A percentile compares a stretch with the other conserved stretches of the same genome.
Conservation (phyloP, 192 early-diverging fungal species). For the Podila minutissima region DNA sequence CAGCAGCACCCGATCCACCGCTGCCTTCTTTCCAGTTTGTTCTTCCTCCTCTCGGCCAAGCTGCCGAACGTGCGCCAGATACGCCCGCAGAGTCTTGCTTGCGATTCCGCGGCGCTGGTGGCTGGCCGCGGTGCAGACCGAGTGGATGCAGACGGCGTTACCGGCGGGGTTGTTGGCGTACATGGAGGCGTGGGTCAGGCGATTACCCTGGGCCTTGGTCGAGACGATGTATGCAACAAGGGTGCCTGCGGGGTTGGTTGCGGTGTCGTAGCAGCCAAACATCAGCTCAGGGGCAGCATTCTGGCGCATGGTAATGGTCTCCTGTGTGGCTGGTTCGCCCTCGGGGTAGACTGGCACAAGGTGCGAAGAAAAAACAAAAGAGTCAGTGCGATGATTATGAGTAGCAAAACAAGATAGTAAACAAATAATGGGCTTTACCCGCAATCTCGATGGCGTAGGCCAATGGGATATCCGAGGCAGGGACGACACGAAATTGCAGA, state of each 20-base stretch:
- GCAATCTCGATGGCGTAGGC: not conserved
- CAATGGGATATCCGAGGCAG: not conserved
- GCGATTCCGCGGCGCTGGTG: conserved; percentile 70
- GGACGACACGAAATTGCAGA: not conserved
- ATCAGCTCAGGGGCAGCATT: conserved; percentile 51
- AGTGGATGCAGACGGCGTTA: conserved; percentile 72
- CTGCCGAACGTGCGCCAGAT: conserved; percentile 51
- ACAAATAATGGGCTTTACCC: not conserved
- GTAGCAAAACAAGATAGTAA: too few species aligned
- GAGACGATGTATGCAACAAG: conserved; percentile 71
- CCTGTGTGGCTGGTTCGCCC: conserved; percentile 55
- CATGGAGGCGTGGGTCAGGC: conserved; percentile 76
- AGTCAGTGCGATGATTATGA: too few species aligned
- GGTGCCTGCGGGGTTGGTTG: not conserved
- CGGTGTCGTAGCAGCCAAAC: conserved; percentile 40
- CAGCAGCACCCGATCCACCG: conserved; percentile 60
- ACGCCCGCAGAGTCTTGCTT: conserved; percentile 54
- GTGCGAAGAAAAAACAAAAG: not conserved
- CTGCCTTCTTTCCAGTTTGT: not conserved
- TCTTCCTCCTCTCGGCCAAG: not conserved
- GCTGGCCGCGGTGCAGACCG: conserved; percentile 64
- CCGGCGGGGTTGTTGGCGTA: conserved; percentile 66
- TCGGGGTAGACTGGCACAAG: conserved; percentile 49
- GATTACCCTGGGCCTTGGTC: conserved; percentile 54
- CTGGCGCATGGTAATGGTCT: conserved; percentile 54